These are phyloP conservation scores for Coemansia sp. DNA, from an alignment of 192 early-diverging fungal genomes.

Conservation along the genomic window DNA sequence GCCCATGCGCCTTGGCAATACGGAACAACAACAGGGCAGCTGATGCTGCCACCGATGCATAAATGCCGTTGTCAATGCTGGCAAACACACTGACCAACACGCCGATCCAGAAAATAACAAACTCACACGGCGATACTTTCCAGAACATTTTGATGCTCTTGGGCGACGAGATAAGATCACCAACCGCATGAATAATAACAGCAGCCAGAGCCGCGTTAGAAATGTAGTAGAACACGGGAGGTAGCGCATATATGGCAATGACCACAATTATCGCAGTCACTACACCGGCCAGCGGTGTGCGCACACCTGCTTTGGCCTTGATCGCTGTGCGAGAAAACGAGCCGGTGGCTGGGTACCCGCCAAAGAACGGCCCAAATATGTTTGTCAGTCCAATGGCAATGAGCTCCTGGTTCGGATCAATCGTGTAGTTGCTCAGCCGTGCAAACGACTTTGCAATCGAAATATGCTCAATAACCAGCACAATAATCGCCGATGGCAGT, in stretches of 20 bases:
- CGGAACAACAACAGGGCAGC: conserved; percentile 76
- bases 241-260: conserved; percentile 77
- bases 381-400: conserved; percentile 89
- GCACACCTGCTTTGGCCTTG: conserved; percentile 84
- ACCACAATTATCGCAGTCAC: conserved; percentile 80
- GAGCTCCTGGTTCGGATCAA: conserved; percentile 85
- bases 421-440: conserved; percentile 79
- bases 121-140: conserved; percentile 58
- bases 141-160: conserved; percentile 62
- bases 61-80: conserved; percentile 78
- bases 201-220: conserved; percentile 77
- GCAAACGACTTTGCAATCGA: conserved; percentile 88
- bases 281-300: conserved; percentile 75
- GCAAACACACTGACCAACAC: conserved; percentile 57
- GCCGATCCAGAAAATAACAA: conserved; percentile 47
- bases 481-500: conserved; percentile 66
- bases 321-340: conserved; percentile 93
- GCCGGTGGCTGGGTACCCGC: conserved; percentile 85
- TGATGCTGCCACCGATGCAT: conserved; percentile 67
- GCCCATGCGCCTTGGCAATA: conserved; percentile 60
- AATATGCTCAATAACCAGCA: conserved; percentile 88
- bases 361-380: conserved; percentile 81
- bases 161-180: conserved; percentile 71
- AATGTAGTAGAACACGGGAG: conserved; percentile 85
- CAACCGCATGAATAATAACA: conserved; percentile 84